phyloP scores from a whole-genome alignment of 768 basidiomycete genomes.

The Boletales sp. region DNA sequence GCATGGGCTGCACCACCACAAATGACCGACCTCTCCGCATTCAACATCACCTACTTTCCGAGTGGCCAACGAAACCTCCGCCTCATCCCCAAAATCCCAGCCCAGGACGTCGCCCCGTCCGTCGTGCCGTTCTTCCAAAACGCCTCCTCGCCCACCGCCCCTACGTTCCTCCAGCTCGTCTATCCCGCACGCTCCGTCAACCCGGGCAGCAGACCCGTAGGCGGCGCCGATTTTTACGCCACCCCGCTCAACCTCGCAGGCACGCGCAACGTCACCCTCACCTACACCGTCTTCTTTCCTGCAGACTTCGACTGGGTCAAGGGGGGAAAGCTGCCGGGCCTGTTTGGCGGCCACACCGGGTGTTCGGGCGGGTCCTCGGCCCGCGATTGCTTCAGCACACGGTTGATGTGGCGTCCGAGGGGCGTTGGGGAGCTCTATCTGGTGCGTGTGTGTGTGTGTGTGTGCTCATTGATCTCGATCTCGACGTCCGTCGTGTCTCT shows the following conservation, averaged over 20 bases:
- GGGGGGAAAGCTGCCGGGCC: constrained; percentile 82
- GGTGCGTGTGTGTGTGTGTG: too few relatives aligned
- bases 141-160: constrained; percentile 9
- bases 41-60: constrained; percentile 56
- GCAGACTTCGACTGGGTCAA: constrained; percentile 70
- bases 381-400: constrained; percentile 72
- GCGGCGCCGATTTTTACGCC: constrained; percentile 72
- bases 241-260: constrained; percentile 40
- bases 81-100: constrained; percentile 49
- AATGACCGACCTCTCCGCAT: constrained; percentile 57
- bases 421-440: constrained; percentile 78
- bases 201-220: constrained; percentile 57
- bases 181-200: constrained; percentile 72
- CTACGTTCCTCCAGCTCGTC: constrained; percentile 54
- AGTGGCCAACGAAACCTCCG: constrained; percentile 53
- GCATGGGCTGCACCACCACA: constrained; percentile 51
- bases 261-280: constrained; percentile 53
- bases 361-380: constrained; percentile 80
- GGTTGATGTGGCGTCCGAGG: constrained; percentile 74
- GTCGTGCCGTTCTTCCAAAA: constrained; percentile 11
- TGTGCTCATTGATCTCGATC: constrained; percentile 17
- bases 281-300: constrained; percentile 78
- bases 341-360: constrained; percentile 63
- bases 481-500: background rate
- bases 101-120: constrained; percentile 27